Evolutionary conservation across 2,329 filamentous ascomycete genomes (phyloP).

Genomic region (Venturia nashicola): DNA sequence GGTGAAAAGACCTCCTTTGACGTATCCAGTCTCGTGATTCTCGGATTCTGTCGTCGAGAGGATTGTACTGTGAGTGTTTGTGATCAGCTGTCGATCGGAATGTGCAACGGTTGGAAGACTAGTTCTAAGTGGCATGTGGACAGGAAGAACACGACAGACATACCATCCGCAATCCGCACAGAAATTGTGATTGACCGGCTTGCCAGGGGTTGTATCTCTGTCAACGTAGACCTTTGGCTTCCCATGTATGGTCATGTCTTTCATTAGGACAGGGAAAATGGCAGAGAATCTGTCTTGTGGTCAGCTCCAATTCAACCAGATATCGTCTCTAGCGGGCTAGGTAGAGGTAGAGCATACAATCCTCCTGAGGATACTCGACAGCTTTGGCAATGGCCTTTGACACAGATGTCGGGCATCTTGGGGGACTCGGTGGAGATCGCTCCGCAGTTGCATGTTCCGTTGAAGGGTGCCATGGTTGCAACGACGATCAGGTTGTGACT

Average conservation of each 20-base stretch:
- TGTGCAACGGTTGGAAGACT: not conserved
- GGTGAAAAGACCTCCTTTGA: not conserved
- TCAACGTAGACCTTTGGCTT: not conserved
- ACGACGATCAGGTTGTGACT: not conserved
- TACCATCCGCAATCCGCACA: not conserved
- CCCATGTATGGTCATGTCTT: not conserved
- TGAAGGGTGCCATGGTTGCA: not conserved
- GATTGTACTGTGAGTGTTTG: not conserved
- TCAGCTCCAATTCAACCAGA: not conserved
- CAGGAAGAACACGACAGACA: not conserved
- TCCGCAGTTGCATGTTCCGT: slow-evolving; percentile 1
- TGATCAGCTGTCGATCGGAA: not conserved
- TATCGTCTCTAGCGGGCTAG: too few species aligned
- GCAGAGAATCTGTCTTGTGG: not conserved
- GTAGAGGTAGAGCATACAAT: not conserved
- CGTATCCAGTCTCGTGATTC: not conserved
- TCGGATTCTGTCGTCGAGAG: not conserved
- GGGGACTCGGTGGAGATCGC: not conserved
- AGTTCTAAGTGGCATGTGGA: too few species aligned
- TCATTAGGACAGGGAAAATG: not conserved
- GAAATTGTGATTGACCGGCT: not conserved
- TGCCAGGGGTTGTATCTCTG: not conserved
- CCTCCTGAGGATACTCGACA: not conserved
- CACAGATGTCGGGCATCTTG: not conserved
- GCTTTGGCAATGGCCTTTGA: not conserved